phyloP scores from a whole-genome alignment of 257 asterid species.

The Solanum pimpinellifolium region DNA sequence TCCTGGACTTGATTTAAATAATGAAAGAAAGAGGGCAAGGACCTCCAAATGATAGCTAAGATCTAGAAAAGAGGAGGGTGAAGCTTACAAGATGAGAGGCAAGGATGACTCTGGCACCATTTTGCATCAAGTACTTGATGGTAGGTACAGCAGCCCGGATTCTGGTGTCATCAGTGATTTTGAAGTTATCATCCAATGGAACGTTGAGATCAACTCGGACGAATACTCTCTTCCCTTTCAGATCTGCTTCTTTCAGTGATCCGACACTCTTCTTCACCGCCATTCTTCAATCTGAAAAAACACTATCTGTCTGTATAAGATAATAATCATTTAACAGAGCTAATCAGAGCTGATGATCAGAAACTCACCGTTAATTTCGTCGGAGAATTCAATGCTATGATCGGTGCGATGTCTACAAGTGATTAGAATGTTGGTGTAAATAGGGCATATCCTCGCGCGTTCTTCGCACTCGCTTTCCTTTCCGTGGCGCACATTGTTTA shows the following conservation, averaged over 20 bases:
- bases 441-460: not conserved
- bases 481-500: not conserved
- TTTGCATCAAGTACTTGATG: constrained; percentile 46
- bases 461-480: not conserved
- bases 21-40: not conserved
- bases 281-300: constrained; percentile 18
- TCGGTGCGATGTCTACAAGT: not conserved
- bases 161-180: constrained; percentile 83
- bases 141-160: constrained; percentile 81
- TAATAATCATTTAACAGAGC: not conserved
- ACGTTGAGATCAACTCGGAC: constrained; percentile 88
- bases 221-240: constrained; percentile 71
- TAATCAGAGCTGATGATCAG: not conserved
- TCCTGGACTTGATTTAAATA: not conserved
- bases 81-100: constrained; percentile 68
- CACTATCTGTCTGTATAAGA: not conserved
- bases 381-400: not conserved
- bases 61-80: not conserved
- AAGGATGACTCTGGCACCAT: constrained; percentile 63
- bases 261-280: constrained; percentile 88
- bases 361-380: not conserved
- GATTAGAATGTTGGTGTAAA: not conserved
- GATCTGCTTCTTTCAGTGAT: constrained; percentile 67
- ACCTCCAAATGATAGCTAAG: not conserved
- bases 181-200: constrained; percentile 68